Evolutionary conservation across 2,329 filamentous ascomycete genomes (phyloP).

Genomic region (Arthrobotrys megalospora): DNA sequence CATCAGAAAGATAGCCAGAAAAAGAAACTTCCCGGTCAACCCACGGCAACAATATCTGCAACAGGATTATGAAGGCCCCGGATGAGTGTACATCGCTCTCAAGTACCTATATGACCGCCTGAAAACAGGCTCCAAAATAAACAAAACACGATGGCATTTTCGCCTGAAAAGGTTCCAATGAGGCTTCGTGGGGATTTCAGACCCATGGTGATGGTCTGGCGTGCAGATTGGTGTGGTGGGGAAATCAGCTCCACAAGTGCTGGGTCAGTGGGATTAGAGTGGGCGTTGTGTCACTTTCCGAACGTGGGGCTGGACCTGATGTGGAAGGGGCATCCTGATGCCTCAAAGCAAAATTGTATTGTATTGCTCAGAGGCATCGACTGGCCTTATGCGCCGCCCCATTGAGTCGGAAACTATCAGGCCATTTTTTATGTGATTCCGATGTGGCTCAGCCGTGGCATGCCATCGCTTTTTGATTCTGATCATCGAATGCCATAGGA

Average conservation of each 20-base stretch:
- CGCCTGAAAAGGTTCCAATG: conserved; percentile 30
- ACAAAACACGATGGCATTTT: conserved; percentile 27
- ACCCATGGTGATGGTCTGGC: conserved; percentile 22
- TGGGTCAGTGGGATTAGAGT: neutral
- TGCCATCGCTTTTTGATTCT: neutral
- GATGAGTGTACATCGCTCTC: conserved; percentile 8
- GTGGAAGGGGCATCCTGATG: neutral
- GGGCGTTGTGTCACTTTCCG: neutral
- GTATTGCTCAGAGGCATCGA: neutral
- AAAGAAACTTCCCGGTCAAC: conserved; percentile 20
- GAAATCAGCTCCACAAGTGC: conserved; percentile 12
- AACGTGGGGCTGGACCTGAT: conserved; percentile 10
- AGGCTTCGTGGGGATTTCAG: conserved; percentile 22
- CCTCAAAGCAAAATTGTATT: neutral
- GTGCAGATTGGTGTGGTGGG: conserved; percentile 41
- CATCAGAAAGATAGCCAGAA: conserved; percentile 11
- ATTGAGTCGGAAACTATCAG: neutral
- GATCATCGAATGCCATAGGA: neutral
- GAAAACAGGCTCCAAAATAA: conserved; percentile 8
- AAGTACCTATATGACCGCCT: conserved; percentile 30
- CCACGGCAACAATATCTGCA: neutral
- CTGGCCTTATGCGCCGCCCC: conserved; percentile 19
- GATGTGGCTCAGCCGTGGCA: conserved; percentile 19
- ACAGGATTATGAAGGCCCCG: neutral
- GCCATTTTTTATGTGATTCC: neutral